Base-by-base conservation (phyloP, 2,329 filamentous ascomycete species). In the Plectosphaerella sp. region DNA sequence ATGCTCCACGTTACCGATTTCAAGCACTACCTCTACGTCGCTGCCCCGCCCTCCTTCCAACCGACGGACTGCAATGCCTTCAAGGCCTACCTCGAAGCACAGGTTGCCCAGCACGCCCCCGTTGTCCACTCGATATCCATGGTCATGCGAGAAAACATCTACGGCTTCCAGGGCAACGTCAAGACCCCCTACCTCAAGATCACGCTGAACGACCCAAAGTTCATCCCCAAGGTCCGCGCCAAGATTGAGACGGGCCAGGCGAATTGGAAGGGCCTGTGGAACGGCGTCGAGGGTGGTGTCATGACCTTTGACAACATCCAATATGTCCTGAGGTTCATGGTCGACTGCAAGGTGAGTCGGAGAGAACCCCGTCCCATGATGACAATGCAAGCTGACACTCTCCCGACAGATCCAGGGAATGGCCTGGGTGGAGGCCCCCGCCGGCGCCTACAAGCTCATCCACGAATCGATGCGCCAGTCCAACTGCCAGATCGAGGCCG, bases 321-420 rank as follows among this genome's bases (percentile, higher is more conserved):
- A 75, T 99, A 97, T 65, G 84, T 97, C 24, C 72, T 97, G 58
- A 83, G 94, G 49, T 97, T 99, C 72, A 99, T 99, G 94, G 93
- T 99, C 48, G 94, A 99, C 69, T 95, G 89, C 59, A 88, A 92
- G 68, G 86, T 89, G 74, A 60, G 72, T 49, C 4, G n/a, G 11
- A 33, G 28, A 33, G 28, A 33, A 33, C 28, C 25, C 12, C 4
- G 9, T 33, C 11, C 35, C 11, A n/a, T 10, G 3, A 33, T 33
- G 28, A 9, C 11, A 12, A 33, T 12, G 11, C 28, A 33, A 33
- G 41, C 41, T 12, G 18, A 16, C 45, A 36, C 57, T 37, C 8
- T 10, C 20, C 18, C 15, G 8, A 28, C 25, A 90, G 81, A 87
- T 99, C 45, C 81, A 88, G 52, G 94, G 94, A 57, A 99, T 99